Evolutionary conservation across 345 rosid genomes (phyloP).

Genomic region (Arabidopsis suecica): DNA sequence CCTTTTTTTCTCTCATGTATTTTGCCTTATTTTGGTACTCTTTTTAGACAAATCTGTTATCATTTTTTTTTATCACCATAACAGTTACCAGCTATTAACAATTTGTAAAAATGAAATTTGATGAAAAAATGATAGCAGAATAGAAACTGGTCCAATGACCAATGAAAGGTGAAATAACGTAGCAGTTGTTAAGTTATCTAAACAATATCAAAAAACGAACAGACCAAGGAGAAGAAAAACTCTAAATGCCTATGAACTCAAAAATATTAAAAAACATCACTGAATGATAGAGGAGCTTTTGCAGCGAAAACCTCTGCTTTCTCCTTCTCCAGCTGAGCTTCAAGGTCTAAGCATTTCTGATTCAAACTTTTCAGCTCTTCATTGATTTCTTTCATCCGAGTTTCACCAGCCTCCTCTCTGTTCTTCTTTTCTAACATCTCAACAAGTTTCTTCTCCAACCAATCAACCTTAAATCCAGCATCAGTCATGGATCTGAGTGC

Average conservation of each 20-base stretch:
- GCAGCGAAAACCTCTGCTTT: slow-evolving; percentile 18
- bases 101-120: neutral
- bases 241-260: neutral
- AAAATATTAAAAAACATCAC: slow-evolving; percentile 8
- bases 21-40: too few species aligned
- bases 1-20: neutral
- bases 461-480: slow-evolving; percentile 37
- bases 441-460: slow-evolving; percentile 35
- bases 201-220: neutral
- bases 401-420: slow-evolving; percentile 2
- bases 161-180: neutral
- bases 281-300: slow-evolving; percentile 20
- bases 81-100: neutral
- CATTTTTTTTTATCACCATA: too few species aligned
- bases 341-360: slow-evolving; percentile 14
- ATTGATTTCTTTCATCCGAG: neutral
- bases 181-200: neutral
- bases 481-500: slow-evolving; percentile 6
- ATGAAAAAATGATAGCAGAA: neutral
- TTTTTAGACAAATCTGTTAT: neutral
- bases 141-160: neutral
- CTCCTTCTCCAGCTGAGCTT: slow-evolving; percentile 28
- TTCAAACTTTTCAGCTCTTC: slow-evolving; percentile 17
- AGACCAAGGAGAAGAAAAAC: neutral
- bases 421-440: slow-evolving; percentile 8